Evolutionary conservation across 1,284 basidiomycete genomes (phyloP).

Genomic region (Sporisorium graminicola): DNA sequence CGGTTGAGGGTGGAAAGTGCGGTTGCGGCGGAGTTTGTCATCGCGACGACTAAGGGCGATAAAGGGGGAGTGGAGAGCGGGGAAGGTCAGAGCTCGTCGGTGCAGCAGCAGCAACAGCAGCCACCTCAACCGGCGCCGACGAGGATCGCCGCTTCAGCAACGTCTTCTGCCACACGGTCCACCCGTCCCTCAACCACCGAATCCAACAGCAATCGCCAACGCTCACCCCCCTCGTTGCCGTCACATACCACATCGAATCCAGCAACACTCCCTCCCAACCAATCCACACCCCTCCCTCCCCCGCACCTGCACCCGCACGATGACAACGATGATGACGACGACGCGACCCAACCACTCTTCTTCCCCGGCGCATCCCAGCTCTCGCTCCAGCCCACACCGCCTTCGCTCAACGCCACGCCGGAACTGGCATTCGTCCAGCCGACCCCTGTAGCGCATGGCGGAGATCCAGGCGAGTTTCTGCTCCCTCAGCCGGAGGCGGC

Average conservation of each 20-base stretch:
- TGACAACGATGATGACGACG: slow-evolving; percentile 4
- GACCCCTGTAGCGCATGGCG: slow-evolving; percentile 28
- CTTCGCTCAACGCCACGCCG: background rate
- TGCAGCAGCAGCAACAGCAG: background rate
- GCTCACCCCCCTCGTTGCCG: background rate
- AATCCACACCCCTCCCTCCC: slow-evolving; percentile 18
- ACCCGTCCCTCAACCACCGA: background rate
- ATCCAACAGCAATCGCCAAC: background rate
- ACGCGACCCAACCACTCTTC: slow-evolving; percentile 36
- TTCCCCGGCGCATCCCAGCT: slow-evolving; percentile 36
- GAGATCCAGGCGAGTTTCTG: slow-evolving; percentile 34
- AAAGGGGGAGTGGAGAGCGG: slow-evolving; percentile 1
- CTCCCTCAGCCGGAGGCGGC: background rate
- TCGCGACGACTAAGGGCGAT: slow-evolving; percentile 50
- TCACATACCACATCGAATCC: slow-evolving; percentile 1
- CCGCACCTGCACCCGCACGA: too few relatives aligned
- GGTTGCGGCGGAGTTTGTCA: slow-evolving; percentile 50
- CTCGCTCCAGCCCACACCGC: slow-evolving; percentile 8
- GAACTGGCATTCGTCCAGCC: slow-evolving; percentile 18
- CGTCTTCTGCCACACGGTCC: background rate
- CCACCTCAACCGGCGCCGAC: background rate
- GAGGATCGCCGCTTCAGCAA: slow-evolving; percentile 2
- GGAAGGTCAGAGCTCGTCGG: background rate
- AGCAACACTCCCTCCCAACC: slow-evolving; percentile 5
- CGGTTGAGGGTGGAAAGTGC: slow-evolving; percentile 27